Evolutionary conservation across 495 filamentous ascomycete species (phyloP).

Genomic region (Neurospora tetraspora): DNA sequence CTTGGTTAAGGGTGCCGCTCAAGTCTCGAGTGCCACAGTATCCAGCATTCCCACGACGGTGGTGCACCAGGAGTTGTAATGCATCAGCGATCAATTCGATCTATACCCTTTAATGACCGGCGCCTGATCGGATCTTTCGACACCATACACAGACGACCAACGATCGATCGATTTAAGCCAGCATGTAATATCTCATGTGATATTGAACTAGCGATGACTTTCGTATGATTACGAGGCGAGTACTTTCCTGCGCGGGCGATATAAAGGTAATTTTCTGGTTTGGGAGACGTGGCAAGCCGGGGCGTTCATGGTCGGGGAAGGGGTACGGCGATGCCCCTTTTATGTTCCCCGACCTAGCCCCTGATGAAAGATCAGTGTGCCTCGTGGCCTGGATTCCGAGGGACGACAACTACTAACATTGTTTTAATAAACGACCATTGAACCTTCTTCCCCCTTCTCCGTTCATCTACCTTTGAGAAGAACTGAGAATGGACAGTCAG

Average conservation of each 20-base stretch:
- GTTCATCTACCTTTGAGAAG: not conserved
- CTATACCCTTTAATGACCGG: conserved; percentile 9
- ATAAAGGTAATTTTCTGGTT: not conserved
- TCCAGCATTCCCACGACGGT: conserved; percentile 2
- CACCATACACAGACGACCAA: not conserved
- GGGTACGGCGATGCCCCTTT: not conserved
- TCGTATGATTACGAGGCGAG: not conserved
- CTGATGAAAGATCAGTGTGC: not conserved
- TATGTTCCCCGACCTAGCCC: not conserved
- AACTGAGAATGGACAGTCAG: not conserved
- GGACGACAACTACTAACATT: conserved; percentile 1
- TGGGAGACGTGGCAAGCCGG: not conserved
- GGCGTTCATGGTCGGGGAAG: not conserved
- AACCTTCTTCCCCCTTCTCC: not conserved
- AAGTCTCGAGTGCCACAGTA: conserved; percentile 1
- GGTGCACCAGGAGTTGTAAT: conserved; percentile 35
- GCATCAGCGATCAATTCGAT: not conserved
- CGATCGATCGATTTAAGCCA: not conserved
- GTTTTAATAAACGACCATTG: conserved; percentile 4
- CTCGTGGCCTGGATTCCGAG: not conserved
- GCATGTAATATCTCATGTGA: not conserved
- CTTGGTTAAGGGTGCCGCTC: conserved; percentile 9
- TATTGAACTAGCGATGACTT: not conserved
- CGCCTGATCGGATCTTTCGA: not conserved
- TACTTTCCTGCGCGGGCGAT: not conserved